Evolutionary conservation across 139 green algal species (phyloP), one percentile per base, ranked within the genome.

Genomic region (Mychonastes homosphaera): DNA sequence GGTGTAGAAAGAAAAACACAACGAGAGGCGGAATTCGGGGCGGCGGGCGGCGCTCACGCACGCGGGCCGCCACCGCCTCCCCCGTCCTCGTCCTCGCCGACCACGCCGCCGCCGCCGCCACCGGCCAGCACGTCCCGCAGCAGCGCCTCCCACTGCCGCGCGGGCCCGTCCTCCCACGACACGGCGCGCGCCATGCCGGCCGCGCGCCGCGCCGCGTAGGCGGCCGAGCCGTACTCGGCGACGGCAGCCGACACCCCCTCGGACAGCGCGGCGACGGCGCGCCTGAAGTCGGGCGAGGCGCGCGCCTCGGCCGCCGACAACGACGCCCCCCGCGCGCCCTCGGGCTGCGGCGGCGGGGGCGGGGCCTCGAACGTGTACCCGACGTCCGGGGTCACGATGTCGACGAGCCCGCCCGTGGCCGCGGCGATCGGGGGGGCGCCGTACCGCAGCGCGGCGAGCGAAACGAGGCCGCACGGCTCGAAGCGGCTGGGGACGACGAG

Each of bases 381-480:
- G 4, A 24, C 3, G n/a, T 49, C 33, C 10, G 47, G 30, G 9
- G 34, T 26, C 8, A 88, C 63, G 2, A 87, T 57, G 60, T 95
- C 86, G 21, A 56, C 34, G 18, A 95, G 74, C 5, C 87, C 87
- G 0, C 86, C 87, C 1, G 79, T 75, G 0, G 74, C 56, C 3
- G 72, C 57, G 3, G 83, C 81, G 3, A 95, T 62, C 7, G 87
- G 86, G 13, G 92, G 49, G 1, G 81, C 64, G 28, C 84, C 86
- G 63, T 94, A 95, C 13, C 75, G 73, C 47, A 83, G 47, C 4
- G 58, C 85, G 26, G 56, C 75, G 48, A 90, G 69, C 0, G 81
- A 79, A n/a, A 93, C 79, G 50, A 95, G 77, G 15, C 86, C 87
- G 52, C 83, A 93, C 1, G 87, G 86, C 69, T 95, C 86, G 35